These are phyloP conservation scores for Pythium folliculosum DNA, from an alignment of 352 stramenopile genomes.

Conservation along the genomic window DNA sequence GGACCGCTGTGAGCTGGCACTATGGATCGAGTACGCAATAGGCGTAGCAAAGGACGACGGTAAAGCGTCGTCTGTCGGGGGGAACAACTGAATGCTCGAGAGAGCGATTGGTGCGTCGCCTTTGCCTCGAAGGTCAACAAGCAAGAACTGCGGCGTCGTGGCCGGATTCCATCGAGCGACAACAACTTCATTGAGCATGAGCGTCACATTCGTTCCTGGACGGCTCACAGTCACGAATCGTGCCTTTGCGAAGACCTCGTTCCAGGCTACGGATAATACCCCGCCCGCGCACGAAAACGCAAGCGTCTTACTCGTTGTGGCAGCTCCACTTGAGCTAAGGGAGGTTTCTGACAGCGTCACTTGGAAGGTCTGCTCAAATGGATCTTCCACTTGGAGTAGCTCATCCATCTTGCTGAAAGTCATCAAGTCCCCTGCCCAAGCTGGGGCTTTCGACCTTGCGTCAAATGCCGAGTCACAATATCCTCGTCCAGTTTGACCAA, in stretches of 20 bases:
- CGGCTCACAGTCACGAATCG: constrained; percentile 56
- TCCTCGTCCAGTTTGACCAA: constrained; percentile 38
- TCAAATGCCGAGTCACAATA: constrained; percentile 30
- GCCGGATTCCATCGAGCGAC: constrained; percentile 63
- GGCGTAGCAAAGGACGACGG: constrained; percentile 26
- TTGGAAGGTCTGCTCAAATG: constrained; percentile 59
- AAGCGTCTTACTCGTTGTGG: constrained; percentile 32
- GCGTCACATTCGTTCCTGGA: constrained; percentile 23
- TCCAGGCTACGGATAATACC: constrained; percentile 38
- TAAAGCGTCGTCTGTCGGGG: constrained; percentile 33
- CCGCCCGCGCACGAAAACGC: constrained; percentile 54
- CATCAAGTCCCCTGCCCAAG: constrained; percentile 48
- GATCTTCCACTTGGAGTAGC: constrained; percentile 44
- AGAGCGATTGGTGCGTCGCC: constrained; percentile 42
- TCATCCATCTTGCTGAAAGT: constrained; percentile 37
- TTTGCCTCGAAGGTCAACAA: constrained; percentile 51
- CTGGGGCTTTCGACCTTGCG: constrained; percentile 14
- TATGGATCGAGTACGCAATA: constrained; percentile 64
- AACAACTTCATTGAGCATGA: constrained; percentile 78
- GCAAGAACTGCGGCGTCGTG: constrained; percentile 42
- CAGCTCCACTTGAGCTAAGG: constrained; percentile 15
- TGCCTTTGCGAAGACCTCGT: constrained; percentile 39
- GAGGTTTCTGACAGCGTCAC: constrained; percentile 40
- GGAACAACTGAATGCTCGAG: constrained; percentile 48
- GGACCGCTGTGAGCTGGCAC: constrained; percentile 55